phyloP scores from a whole-genome alignment of 495 filamentous ascomycete genomes.

The Xylaria curta region DNA sequence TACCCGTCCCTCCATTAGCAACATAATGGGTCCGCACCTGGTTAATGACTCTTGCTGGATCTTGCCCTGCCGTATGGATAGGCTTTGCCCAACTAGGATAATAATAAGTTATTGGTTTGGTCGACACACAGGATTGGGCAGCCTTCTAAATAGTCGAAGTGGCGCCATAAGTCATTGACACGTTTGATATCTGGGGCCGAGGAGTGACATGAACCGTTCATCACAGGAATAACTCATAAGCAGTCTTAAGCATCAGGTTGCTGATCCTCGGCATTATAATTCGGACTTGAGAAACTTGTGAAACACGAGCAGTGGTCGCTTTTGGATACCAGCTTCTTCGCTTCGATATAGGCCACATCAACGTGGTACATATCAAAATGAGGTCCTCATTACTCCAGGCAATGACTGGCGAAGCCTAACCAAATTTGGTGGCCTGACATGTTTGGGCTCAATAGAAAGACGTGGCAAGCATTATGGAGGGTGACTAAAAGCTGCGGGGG shows the following conservation, averaged over 20 bases:
- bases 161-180: slow-evolving; percentile 13
- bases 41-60: not conserved
- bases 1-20: not conserved
- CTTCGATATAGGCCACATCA: not conserved
- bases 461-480: slow-evolving; percentile 13
- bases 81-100: not conserved
- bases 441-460: slow-evolving; percentile 4
- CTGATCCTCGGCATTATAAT: not conserved
- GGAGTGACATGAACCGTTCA: not conserved
- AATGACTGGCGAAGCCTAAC: not conserved
- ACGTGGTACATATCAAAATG: not conserved
- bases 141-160: not conserved
- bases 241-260: not conserved
- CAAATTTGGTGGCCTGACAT: not conserved
- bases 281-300: not conserved
- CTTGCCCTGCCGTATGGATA: not conserved
- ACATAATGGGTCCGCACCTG: not conserved
- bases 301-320: not conserved
- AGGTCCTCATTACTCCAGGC: too few relatives aligned
- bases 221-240: not conserved
- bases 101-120: not conserved
- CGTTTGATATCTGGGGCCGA: not conserved
- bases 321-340: not conserved
- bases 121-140: slow-evolving; percentile 10
- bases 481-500: slow-evolving; percentile 11